Conservation (phyloP, 768 basidiomycete species). For the Galerina marginata region DNA sequence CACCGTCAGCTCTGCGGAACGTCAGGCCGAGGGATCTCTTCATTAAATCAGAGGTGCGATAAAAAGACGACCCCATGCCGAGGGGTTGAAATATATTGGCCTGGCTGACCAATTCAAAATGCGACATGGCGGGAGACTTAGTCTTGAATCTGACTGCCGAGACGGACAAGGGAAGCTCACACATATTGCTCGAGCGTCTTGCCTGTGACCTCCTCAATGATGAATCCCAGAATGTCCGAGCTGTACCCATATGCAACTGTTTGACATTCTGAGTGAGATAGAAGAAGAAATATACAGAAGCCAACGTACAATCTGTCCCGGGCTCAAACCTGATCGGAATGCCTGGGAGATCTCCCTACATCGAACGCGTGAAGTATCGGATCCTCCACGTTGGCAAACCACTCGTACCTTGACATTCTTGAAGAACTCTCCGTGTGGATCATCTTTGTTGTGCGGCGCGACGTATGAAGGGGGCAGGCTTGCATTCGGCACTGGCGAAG, state of each 20-base stretch:
- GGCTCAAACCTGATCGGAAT: constrained; percentile 37
- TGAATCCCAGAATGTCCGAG: constrained; percentile 31
- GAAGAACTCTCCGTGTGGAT: constrained; percentile 26
- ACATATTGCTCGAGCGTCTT: constrained; percentile 33
- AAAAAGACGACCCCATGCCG: constrained; percentile 34
- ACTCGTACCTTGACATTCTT: constrained; percentile 23
- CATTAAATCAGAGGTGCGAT: constrained; percentile 29
- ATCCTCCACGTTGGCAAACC: neutral
- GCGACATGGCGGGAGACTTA: neutral
- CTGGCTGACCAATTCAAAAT: constrained; percentile 23
- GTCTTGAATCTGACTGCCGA: too few species aligned
- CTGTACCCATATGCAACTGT: constrained; percentile 37
- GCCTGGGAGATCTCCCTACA: constrained; percentile 28
- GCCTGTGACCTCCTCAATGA: constrained; percentile 31
- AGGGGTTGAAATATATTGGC: constrained; percentile 38
- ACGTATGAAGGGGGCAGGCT: constrained; percentile 22
- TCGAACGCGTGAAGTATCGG: neutral
- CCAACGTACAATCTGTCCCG: constrained; percentile 32
- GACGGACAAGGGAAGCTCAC: constrained; percentile 18
- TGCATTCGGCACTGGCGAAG: constrained; percentile 4
- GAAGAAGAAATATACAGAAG: neutral
- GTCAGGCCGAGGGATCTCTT: constrained; percentile 25
- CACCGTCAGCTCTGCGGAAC: constrained; percentile 27
- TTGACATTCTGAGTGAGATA: neutral
- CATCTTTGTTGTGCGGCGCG: constrained; percentile 20